Percentiles rank a stretch among this genome's conserved stretches.
phyloP scores from a whole-genome alignment of 2,329 filamentous ascomycete species.

The Penicillium decumbens region DNA sequence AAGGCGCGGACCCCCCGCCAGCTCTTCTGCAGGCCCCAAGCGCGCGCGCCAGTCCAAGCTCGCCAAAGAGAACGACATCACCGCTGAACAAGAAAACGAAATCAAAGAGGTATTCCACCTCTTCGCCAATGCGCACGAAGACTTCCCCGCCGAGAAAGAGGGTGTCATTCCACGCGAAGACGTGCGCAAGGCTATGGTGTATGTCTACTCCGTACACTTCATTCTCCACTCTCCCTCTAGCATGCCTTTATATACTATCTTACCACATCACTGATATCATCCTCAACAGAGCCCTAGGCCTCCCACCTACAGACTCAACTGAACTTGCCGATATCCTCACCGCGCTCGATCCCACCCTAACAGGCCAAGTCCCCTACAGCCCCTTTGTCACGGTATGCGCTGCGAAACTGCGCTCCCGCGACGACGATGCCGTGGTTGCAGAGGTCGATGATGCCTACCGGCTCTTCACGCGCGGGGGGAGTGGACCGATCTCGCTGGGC shows the following conservation, averaged over 20 bases:
- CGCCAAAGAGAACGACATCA: slow-evolving; percentile 85
- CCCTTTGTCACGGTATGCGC: slow-evolving; percentile 85
- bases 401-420: slow-evolving; percentile 66
- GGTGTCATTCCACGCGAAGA: slow-evolving; percentile 65
- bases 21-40: slow-evolving; percentile 32
- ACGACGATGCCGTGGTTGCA: slow-evolving; percentile 52
- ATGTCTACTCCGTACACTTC: slow-evolving; percentile 29
- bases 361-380: slow-evolving; percentile 72
- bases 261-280: not conserved
- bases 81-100: slow-evolving; percentile 76
- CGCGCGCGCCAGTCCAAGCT: slow-evolving; percentile 70
- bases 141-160: slow-evolving; percentile 66
- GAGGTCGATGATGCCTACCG: slow-evolving; percentile 79
- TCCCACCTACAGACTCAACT: slow-evolving; percentile 57
- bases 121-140: slow-evolving; percentile 58
- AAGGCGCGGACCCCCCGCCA: slow-evolving; percentile 31
- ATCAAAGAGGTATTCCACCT: slow-evolving; percentile 86
- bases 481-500: slow-evolving; percentile 67
- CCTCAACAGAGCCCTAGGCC: slow-evolving; percentile 68
- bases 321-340: slow-evolving; percentile 74
- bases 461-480: slow-evolving; percentile 62
- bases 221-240: not conserved
- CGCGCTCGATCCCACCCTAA: slow-evolving; percentile 75
- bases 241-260: not conserved
- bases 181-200: slow-evolving; percentile 70